A percentile compares a stretch with the other conserved stretches of the same genome.
Evolutionary conservation across 2,329 filamentous ascomycete species (phyloP).

Genomic region (Paraphoma sp.): DNA sequence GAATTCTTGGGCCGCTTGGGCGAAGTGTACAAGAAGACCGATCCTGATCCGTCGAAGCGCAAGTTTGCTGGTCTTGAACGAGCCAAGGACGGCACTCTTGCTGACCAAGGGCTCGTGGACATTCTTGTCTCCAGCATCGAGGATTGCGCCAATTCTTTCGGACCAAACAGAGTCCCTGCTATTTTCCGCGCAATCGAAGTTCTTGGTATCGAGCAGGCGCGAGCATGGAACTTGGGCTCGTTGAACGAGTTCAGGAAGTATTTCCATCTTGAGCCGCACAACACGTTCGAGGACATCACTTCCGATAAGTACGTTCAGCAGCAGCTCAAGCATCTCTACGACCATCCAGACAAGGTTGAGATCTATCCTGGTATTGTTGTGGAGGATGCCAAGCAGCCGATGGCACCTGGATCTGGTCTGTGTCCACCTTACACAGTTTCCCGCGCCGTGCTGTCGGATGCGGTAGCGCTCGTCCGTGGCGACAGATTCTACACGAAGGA

Average conservation of each 20-base stretch:
- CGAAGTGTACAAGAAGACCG: conserved; percentile 67
- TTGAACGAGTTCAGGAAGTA: conserved; percentile 87
- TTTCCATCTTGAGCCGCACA: conserved; percentile 77
- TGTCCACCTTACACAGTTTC: conserved; percentile 79
- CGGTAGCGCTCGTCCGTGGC: conserved; percentile 77
- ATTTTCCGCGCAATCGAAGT: conserved; percentile 79
- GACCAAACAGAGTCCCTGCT: conserved; percentile 72
- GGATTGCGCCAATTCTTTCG: conserved; percentile 70
- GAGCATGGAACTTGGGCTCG: conserved; percentile 77
- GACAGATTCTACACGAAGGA: conserved; percentile 83
- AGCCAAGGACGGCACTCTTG: conserved; percentile 70
- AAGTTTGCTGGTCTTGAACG: conserved; percentile 72
- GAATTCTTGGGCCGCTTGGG: conserved; percentile 69
- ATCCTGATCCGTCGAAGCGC: conserved; percentile 72
- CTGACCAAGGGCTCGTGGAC: conserved; percentile 77
- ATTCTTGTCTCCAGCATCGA: conserved; percentile 74
- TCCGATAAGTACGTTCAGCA: conserved; percentile 74
- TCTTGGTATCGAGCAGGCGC: conserved; percentile 77
- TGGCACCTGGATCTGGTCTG: conserved; percentile 73
- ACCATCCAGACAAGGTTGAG: conserved; percentile 80
- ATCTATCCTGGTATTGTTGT: conserved; percentile 80
- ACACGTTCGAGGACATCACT: conserved; percentile 84
- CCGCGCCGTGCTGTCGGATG: conserved; percentile 77
- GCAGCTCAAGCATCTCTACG: conserved; percentile 65
- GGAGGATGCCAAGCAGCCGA: conserved; percentile 76